Percentiles rank a stretch among this genome's conserved stretches.
Conservation (phyloP, 805 yeast genomes). For the Cyberlindnera mississippiensis region DNA sequence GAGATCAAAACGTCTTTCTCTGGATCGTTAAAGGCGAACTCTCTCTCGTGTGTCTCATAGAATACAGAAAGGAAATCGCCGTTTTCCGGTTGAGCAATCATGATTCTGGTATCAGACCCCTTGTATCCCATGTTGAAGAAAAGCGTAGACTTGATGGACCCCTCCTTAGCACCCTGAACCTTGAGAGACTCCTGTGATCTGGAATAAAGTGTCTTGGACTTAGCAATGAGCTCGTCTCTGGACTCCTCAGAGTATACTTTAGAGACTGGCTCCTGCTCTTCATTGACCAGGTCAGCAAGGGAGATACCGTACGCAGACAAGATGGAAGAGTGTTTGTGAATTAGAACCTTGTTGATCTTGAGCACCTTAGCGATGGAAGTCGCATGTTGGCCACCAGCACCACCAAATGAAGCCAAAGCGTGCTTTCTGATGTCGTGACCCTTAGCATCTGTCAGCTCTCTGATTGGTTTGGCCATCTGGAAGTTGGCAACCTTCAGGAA, state of each 20-base stretch:
- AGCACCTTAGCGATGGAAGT: slow-evolving; percentile 39
- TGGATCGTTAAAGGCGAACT: slow-evolving; percentile 35
- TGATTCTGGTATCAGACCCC: slow-evolving; percentile 45
- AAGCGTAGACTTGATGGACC: slow-evolving; percentile 23
- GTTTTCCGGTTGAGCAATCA: slow-evolving; percentile 27
- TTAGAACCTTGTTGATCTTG: slow-evolving; percentile 38
- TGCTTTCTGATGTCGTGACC: slow-evolving; percentile 42
- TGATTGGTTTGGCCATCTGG: slow-evolving; percentile 45
- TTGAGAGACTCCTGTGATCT: slow-evolving; percentile 14
- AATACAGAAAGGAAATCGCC: slow-evolving; percentile 27
- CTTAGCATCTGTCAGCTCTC: slow-evolving; percentile 43
- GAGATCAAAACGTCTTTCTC: slow-evolving; percentile 32
- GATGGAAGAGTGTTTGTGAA: slow-evolving; percentile 45
- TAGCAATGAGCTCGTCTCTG: slow-evolving; percentile 14
- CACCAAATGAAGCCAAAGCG: slow-evolving; percentile 44
- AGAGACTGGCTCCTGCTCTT: slow-evolving; percentile 26
- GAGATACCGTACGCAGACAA: slow-evolving; percentile 46
- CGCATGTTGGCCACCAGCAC: slow-evolving; percentile 48
- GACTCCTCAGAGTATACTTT: slow-evolving; percentile 25
- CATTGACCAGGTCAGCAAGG: slow-evolving; percentile 34
- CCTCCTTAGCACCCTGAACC: slow-evolving; percentile 27
- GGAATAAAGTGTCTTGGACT: slow-evolving; percentile 7
- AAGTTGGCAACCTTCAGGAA: slow-evolving; percentile 43
- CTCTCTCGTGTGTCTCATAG: slow-evolving; percentile 32
- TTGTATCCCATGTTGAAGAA: slow-evolving; percentile 42